Conservation (phyloP, 2,329 filamentous ascomycete genomes). For the Alternaria angustiovoidea region DNA sequence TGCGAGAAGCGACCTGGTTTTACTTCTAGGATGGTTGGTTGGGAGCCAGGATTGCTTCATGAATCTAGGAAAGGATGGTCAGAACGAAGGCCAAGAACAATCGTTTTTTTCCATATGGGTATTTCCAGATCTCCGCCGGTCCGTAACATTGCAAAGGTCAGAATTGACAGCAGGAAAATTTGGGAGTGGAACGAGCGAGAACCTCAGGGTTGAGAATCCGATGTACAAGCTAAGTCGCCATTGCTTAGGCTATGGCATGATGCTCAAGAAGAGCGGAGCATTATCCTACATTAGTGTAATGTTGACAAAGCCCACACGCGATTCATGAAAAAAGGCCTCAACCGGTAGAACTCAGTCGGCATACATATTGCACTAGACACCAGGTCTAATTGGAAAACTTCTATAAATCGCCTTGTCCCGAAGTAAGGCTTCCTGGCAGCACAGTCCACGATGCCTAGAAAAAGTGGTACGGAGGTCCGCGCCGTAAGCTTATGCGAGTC, state of each 20-base stretch:
- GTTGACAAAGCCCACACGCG: not conserved
- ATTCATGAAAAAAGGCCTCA: not conserved
- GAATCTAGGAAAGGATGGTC: not conserved
- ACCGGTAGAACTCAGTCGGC: not conserved
- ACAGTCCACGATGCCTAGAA: slow-evolving; percentile 20
- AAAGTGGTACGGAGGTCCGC: slow-evolving; percentile 12
- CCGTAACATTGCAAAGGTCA: not conserved
- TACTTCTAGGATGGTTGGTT: not conserved
- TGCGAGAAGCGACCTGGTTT: not conserved
- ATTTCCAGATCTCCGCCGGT: not conserved
- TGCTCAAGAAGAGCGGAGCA: not conserved
- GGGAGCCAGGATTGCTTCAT: not conserved
- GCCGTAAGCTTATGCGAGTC: not conserved
- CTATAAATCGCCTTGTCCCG: not conserved
- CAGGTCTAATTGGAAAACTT: not conserved
- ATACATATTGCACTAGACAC: not conserved
- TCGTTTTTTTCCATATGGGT: not conserved
- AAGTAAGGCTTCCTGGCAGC: not conserved
- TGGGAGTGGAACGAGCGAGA: not conserved
- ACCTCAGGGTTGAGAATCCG: not conserved
- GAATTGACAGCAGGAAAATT: not conserved
- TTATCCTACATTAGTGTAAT: not conserved
- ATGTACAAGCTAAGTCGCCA: not conserved
- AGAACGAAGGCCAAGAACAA: not conserved
- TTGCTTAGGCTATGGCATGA: not conserved